Base-by-base conservation (phyloP, 176 grass and related monocot genomes). In the Otatea glauca region DNA sequence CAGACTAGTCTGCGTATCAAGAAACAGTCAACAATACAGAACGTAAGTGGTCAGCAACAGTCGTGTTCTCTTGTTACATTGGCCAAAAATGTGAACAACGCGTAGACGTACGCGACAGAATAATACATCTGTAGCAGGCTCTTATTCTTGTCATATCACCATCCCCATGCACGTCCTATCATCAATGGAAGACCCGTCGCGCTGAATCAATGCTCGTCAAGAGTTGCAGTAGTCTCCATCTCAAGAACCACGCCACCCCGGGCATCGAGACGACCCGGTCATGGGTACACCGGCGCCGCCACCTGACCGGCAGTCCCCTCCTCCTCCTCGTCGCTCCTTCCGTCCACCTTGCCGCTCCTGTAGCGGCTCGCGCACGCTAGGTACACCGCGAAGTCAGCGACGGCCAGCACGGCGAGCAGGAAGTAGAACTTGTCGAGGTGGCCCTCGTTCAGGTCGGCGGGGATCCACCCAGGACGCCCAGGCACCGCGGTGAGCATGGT, bases 371-470 rank as follows among this genome's bases (percentile, higher is more conserved):
- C 93, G 59, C 74, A 92, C 24, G 84, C 75, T 48, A 98, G 84
- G 77, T 95, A 95, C 55, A 90, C 72, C 9, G 74, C 85, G 60
- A 98, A 92, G 86, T 98, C 93, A 0, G 84, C 84, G 27, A 84
- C 20, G 21, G 92, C 85, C 1, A 98, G 80, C 25, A 83, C 70
- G 25, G 96, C 89, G 29, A 98, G 87, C 65, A 95, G 70, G 89
- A 92, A 98, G 83, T 92, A 98, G 91, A 98, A 98, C 54, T 68
- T 91, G 78, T 95, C 93, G 78, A 98, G 83, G 72, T 98, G 96
- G 0, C 96, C 96, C 34, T 85, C 43, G 75, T 98, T 98, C 0
- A 98, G 70, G 76, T 98, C 91, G 3, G 76, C 85, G 7, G 96
- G 96, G 34, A 98, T 98, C 96, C 96, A 98, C 0, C 96, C 96